Evolutionary conservation across 2,329 filamentous ascomycete species (phyloP), one percentile per base, ranked within the genome.

Genomic region (Pleurostoma richardsiae): DNA sequence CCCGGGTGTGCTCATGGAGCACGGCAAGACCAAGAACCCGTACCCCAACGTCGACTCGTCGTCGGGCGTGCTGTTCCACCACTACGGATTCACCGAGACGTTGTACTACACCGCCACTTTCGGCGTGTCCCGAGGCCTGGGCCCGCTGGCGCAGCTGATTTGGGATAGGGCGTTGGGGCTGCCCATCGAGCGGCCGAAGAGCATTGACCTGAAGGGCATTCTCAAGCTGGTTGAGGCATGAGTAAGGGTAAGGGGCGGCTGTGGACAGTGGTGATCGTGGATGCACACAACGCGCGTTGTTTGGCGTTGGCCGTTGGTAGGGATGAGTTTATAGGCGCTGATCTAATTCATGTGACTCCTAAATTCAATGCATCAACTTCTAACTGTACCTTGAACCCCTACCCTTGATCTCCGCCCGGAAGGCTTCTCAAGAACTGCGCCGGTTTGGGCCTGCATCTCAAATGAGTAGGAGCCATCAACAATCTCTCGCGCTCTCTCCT

Each of bases 1-100:
- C 0, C 94, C 94, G 11, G 80, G 82, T 44, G 94, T 99, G 26
- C 77, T 99, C 58, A 94, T 83, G 59, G 84, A 96, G 73, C 94
- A 99, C 65, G 94, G 94, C 68, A 97, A 96, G 85, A 96, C 90
- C 56, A 95, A 95, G 79, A 96, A 96, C 73, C 90, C 94, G 2
- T 95, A 92, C 71, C 94, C 94, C 54, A 99, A 99, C 66, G 94
- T 99, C 52, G 94, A 99, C 69, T 90, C 87, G 42, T 86, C 83
- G 53, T 96, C 90, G 1, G 94, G 94, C 54, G 91, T 97, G 5
- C 79, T 99, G 42, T 97, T 99, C 82, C 86, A 97, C 71, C 90
- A 97, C 75, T 99, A 96, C 66, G 94, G 92, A 49, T 96, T 99
- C 83, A 86, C 88, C 66, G 90, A 97, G 74, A 96, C 92, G 0